A percentile compares a stretch with the other conserved stretches of the same genome.
These are phyloP conservation scores for Bremia lactucae DNA, from an alignment of 352 stramenopile genomes.

Conservation along the genomic window DNA sequence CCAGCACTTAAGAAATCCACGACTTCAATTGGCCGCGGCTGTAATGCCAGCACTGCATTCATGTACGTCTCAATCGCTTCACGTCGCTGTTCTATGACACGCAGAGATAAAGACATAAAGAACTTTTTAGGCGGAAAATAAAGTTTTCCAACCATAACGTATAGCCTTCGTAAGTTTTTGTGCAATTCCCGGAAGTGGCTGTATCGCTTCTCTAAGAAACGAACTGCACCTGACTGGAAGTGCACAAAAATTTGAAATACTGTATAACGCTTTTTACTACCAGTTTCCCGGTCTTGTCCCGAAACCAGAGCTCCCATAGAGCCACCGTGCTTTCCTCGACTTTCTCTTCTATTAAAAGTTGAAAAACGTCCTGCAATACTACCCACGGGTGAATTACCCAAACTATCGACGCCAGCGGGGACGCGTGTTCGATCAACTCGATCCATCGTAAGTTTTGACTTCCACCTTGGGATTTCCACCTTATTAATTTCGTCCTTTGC, in stretches of 20 bases:
- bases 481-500: slow-evolving; percentile 51
- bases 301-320: slow-evolving; percentile 27
- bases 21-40: slow-evolving; percentile 54
- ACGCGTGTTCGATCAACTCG: slow-evolving; percentile 27
- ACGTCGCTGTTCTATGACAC: slow-evolving; percentile 78
- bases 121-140: slow-evolving; percentile 84
- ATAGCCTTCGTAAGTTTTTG: slow-evolving; percentile 68
- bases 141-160: slow-evolving; percentile 66
- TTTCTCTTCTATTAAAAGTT: slow-evolving; percentile 46
- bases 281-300: slow-evolving; percentile 8
- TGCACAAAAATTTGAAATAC: slow-evolving; percentile 72
- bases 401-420: slow-evolving; percentile 18
- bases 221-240: slow-evolving; percentile 53
- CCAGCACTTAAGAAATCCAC: slow-evolving; percentile 51
- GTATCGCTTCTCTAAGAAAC: slow-evolving; percentile 66
- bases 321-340: slow-evolving; percentile 22
- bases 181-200: slow-evolving; percentile 79
- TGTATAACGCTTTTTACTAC: slow-evolving; percentile 60
- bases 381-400: slow-evolving; percentile 22
- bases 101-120: slow-evolving; percentile 78
- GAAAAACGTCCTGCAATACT: slow-evolving; percentile 20
- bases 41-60: slow-evolving; percentile 63
- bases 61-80: slow-evolving; percentile 78
- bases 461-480: slow-evolving; percentile 67
- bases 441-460: slow-evolving; percentile 41